Evolutionary conservation across 106 monocot genomes (phyloP), one percentile per base, ranked within the genome.

Genomic region (Phalaenopsis equestris): DNA sequence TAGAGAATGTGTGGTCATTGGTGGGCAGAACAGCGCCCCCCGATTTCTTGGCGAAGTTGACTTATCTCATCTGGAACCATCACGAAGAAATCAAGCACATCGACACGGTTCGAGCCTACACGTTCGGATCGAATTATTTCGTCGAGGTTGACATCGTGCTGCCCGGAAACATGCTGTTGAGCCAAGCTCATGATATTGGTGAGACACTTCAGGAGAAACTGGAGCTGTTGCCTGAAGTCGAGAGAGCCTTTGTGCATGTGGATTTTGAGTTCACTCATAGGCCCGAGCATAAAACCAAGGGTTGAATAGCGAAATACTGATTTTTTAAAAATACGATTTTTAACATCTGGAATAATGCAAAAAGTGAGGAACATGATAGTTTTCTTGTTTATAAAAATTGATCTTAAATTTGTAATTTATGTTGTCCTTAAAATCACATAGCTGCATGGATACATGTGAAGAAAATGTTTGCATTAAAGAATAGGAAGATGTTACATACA

Each of bases 141-240:
- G 87, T 87, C 1, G 90, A 90, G 79, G 90, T 90, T 3, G 90
- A 90, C n/a, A 81, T 90, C 5, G 87, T 89, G 16, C 16, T 90
- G 30, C 85, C 86, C 0, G 83, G 83, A 2, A 24, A 76, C n/a
- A 90, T 90, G 90, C 87, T 70, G 0, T 56, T 87, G 18, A 82
- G 82, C 55, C 42, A 80, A 56, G 87, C 90, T 0, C 90, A 90
- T 42, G 90, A 90, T 18, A 90, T 90, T 45, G 90, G 90, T 0
- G 90, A 90, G 80, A 42, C 83, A 0, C 86, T 90, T 1, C 90
- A 90, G 36, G 86, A 84, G 77, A 90, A 90, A 82, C 84, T 90
- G 2, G 90, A 90, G 82, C 87, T 82, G 19, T 57, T 90, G 55
- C 87, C 83, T 3, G 85, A 90, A 11, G 84, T 90, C 17, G 90